A percentile compares a stretch with the other conserved stretches of the same genome.
Evolutionary conservation across 2,329 filamentous ascomycete genomes (phyloP).

Genomic region (Aspergillus chevalieri): DNA sequence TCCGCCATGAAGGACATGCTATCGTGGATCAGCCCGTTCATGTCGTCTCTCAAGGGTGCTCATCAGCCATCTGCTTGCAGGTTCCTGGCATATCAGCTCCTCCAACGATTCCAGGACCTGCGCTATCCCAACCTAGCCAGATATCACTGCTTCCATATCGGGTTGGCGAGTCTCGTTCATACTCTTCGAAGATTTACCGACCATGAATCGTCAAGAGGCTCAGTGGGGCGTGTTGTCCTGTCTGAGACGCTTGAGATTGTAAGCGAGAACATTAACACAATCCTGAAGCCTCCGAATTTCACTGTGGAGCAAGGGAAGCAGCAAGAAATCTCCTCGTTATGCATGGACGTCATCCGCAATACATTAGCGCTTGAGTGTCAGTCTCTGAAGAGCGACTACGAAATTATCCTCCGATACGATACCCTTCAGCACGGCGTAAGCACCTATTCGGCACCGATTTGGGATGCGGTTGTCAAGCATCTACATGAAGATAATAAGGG

Average conservation of each 20-base stretch:
- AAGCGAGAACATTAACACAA: conserved; percentile 46
- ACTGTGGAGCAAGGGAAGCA: conserved; percentile 43
- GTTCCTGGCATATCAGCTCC: conserved; percentile 67
- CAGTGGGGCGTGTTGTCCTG: conserved; percentile 43
- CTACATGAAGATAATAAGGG: conserved; percentile 62
- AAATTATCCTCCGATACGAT: conserved; percentile 55
- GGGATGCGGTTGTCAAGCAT: conserved; percentile 67
- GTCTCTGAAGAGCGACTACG: conserved; percentile 62
- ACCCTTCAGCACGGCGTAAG: conserved; percentile 61
- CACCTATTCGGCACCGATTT: conserved; percentile 68
- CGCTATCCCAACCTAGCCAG: conserved; percentile 37
- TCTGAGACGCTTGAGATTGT: conserved; percentile 44
- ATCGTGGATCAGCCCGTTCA: conserved; percentile 71
- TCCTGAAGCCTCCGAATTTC: conserved; percentile 53
- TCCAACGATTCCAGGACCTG: conserved; percentile 50
- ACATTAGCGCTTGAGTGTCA: conserved; percentile 66
- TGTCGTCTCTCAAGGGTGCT: conserved; percentile 67
- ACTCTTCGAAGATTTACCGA: conserved; percentile 45
- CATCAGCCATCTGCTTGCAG: conserved; percentile 76
- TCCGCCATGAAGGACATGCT: conserved; percentile 59
- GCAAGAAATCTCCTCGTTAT: conserved; percentile 49
- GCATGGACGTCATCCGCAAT: conserved; percentile 60
- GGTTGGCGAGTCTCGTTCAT: conserved; percentile 40
- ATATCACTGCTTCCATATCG: conserved; percentile 42
- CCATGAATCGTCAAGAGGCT: conserved; percentile 38